Conservation (phyloP, 345 rosid genomes). For the thale cress (Arabidopsis thaliana) region DNA sequence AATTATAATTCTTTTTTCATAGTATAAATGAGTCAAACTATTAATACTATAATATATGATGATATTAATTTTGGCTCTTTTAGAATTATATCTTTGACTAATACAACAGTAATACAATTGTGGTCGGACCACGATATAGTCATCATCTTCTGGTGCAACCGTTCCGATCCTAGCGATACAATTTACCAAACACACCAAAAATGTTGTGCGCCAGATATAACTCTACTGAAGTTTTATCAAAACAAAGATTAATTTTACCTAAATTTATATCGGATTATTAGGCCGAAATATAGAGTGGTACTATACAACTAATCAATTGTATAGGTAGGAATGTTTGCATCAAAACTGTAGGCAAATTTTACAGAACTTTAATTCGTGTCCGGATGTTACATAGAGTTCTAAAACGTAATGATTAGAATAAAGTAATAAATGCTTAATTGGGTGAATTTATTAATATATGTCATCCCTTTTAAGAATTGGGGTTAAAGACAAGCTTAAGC, state of each 20-base stretch:
- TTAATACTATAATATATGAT: conserved; percentile 19
- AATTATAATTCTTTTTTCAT: conserved; percentile 28
- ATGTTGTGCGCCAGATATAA: conserved; percentile 11
- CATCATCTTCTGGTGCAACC: conserved; percentile 6
- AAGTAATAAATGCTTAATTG: conserved; percentile 8
- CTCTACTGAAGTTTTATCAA: not conserved
- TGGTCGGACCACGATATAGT: conserved; percentile 33
- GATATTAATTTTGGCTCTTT: conserved; percentile 24
- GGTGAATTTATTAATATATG: conserved; percentile 24
- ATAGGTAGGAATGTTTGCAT: conserved; percentile 17
- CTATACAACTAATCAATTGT: not conserved
- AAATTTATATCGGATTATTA: not conserved
- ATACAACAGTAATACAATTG: conserved; percentile 14
- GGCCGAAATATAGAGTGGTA: conserved; percentile 5
- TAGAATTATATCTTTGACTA: conserved; percentile 36
- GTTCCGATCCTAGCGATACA: not conserved
- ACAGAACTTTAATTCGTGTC: conserved; percentile 2
- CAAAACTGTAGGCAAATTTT: not conserved
- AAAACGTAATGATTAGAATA: conserved; percentile 37
- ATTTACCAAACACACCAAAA: conserved; percentile 16
- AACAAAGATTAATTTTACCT: not conserved
- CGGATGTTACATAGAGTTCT: conserved; percentile 23
- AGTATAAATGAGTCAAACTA: conserved; percentile 32
- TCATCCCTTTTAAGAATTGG: conserved; percentile 22
- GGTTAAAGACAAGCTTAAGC: conserved; percentile 39